Evolutionary conservation across 106 monocot genomes (phyloP), one percentile per base, ranked within the genome.

Genomic region (Acorus calamus): DNA sequence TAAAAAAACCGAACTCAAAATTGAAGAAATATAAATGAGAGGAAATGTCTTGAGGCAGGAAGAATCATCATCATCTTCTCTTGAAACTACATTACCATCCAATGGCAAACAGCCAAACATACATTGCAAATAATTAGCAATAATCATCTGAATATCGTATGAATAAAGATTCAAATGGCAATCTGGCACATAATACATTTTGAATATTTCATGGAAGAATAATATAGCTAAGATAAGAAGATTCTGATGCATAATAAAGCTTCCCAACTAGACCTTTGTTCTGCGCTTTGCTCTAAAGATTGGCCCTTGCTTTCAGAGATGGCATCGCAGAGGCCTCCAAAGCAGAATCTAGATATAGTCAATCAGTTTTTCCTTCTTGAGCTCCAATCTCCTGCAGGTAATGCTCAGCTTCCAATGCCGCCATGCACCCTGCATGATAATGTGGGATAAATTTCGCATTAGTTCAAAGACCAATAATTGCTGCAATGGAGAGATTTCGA

Each of bases 321-420:
- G 66, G 5, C 5, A 11, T 66, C 64, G 8, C 6, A 52, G 14
- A 46, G 42, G 7, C 47, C 0, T 28, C 44, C 10, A 42, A 8
- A 4, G 5, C 45, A 68, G 11, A 42, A 61, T 68, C 56, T 41
- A 53, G 3, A 56, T 56, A 64, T 73, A 74, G 70, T 86, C 86
- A 82, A 77, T 83, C 83, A 44, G 72, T 57, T 61, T 84, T 82
- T 7, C 79, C 89, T 46, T 78, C 82, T 63, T 85, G 84, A 61
- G 76, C 59, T 63, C 88, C 88, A 63, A 85, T 75, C 73, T 88
- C 92, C 61, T 81, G 85, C 68, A 86, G 81, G 52, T 81, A 86
- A 64, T 86, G 85, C 57, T 86, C 85, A 11, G 81, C 85, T 69
- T 86, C 85, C 56, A 86, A 43, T 46, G 85, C 81, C 45, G 85